Conservation (phyloP, 1,284 basidiomycete genomes). For the Malassezia slooffiae region DNA sequence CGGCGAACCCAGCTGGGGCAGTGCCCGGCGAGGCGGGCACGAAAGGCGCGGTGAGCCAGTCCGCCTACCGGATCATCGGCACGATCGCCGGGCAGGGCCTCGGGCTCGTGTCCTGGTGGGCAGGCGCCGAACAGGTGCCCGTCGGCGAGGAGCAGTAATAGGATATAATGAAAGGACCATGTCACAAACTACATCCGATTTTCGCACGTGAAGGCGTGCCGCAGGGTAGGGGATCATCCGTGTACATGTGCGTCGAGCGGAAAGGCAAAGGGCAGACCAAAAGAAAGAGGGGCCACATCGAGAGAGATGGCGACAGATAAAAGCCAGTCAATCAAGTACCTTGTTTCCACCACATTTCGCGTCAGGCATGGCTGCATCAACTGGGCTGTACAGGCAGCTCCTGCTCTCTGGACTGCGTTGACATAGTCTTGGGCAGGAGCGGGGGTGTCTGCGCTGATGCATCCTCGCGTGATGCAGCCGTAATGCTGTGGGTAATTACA, state of each 20-base stretch:
- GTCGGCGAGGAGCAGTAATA: not conserved
- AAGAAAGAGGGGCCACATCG: not conserved
- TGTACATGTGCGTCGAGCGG: too few species aligned
- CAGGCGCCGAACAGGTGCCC: constrained; percentile 44
- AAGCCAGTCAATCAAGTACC: too few species aligned
- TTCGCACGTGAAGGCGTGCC: not conserved
- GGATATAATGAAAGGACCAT: not conserved
- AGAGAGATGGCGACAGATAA: too few species aligned
- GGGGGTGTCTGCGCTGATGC: too few species aligned
- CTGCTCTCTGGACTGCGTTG: too few species aligned
- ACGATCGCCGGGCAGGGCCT: constrained; percentile 81
- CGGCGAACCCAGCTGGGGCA: constrained; percentile 20
- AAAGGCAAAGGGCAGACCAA: not conserved
- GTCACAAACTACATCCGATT: not conserved
- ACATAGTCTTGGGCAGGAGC: too few species aligned
- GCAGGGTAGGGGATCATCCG: not conserved
- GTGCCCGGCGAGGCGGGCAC: constrained; percentile 59
- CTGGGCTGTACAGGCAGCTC: too few species aligned
- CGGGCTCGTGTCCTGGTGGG: constrained; percentile 57
- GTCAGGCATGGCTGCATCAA: too few species aligned
- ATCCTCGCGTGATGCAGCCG: too few species aligned
- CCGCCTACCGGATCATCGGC: constrained; percentile 52
- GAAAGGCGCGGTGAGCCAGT: constrained; percentile 49
- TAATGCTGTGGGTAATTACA: too few species aligned
- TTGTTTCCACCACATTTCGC: too few species aligned